Conservation (phyloP, 192 early-diverging fungal species). For the Backusella psychrophila region DNA sequence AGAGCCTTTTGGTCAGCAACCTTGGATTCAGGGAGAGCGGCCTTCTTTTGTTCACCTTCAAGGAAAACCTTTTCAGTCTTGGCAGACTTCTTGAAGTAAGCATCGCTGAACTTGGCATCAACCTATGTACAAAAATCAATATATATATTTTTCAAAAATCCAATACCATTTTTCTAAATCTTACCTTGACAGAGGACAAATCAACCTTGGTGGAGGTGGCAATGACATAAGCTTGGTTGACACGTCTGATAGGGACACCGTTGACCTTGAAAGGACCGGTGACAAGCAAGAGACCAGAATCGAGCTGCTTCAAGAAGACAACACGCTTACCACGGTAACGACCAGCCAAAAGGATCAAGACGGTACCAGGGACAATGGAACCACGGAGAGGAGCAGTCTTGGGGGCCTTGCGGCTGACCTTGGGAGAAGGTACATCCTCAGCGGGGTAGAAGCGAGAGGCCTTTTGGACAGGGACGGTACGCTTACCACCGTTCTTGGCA, state of each 20-base stretch:
- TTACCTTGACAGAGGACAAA: conserved; percentile 62
- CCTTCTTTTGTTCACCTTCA: conserved; percentile 72
- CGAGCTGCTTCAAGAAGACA: conserved; percentile 97
- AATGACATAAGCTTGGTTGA: conserved; percentile 99
- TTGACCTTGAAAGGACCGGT: conserved; percentile 98
- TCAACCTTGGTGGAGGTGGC: conserved; percentile 99
- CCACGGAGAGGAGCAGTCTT: conserved; percentile 75
- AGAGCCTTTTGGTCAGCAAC: conserved; percentile 88
- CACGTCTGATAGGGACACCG: conserved; percentile 95
- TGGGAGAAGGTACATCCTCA: conserved; percentile 77
- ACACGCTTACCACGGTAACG: conserved; percentile 98
- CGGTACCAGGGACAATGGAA: conserved; percentile 96
- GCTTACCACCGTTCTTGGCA: conserved; percentile 79
- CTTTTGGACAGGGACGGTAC: conserved; percentile 67
- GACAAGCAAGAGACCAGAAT: conserved; percentile 92
- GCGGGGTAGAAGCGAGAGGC: conserved; percentile 79
- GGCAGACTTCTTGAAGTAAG: conserved; percentile 79
- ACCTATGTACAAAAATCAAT: conserved; percentile 11
- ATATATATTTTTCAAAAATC: background rate
- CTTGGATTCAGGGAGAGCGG: conserved; percentile 73
- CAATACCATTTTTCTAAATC: background rate
- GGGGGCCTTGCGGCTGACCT: conserved; percentile 75
- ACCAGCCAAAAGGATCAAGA: conserved; percentile 93
- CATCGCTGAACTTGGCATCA: conserved; percentile 85
- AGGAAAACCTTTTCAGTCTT: conserved; percentile 79